phyloP scores from a whole-genome alignment of 345 rosid genomes.

The Turnera subulata region DNA sequence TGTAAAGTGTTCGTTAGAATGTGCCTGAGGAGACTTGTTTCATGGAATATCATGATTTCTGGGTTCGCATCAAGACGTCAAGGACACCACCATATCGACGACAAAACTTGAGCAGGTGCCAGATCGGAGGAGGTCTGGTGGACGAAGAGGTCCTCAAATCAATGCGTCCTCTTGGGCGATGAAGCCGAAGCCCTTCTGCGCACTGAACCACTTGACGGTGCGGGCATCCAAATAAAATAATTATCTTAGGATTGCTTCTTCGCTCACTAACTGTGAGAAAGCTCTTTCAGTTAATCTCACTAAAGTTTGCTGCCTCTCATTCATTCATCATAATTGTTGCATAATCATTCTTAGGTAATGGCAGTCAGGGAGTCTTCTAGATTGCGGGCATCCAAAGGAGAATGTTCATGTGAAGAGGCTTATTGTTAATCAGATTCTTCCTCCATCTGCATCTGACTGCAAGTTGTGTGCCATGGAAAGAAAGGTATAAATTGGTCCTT shows the following conservation, averaged over 20 bases:
- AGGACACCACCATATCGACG: too few relatives aligned
- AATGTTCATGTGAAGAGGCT: conserved; percentile 86
- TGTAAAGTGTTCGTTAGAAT: too few relatives aligned
- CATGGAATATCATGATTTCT: too few relatives aligned
- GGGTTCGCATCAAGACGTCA: too few relatives aligned
- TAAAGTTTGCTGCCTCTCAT: conserved; percentile 2
- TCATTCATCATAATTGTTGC: background rate
- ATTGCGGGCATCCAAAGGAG: conserved; percentile 77
- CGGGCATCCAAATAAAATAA: too few relatives aligned
- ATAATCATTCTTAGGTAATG: conserved; percentile 59
- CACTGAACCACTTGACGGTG: too few relatives aligned
- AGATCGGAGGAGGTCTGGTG: too few relatives aligned
- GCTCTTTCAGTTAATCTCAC: background rate
- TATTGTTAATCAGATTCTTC: conserved; percentile 87
- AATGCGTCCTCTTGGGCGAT: too few relatives aligned
- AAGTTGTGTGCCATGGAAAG: conserved; percentile 94
- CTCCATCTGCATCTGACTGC: conserved; percentile 89
- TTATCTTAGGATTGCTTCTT: background rate
- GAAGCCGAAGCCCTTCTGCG: too few relatives aligned
- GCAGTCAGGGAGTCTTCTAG: conserved; percentile 89
- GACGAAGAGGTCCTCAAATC: too few relatives aligned
- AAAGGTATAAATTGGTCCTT: conserved; percentile 47
- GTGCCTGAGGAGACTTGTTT: too few relatives aligned
- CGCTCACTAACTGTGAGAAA: background rate
- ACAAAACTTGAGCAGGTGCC: too few relatives aligned